Percentiles rank a stretch among this genome's conserved stretches.
phyloP scores from a whole-genome alignment of 805 yeast species.

The Ogataea kodamae region DNA sequence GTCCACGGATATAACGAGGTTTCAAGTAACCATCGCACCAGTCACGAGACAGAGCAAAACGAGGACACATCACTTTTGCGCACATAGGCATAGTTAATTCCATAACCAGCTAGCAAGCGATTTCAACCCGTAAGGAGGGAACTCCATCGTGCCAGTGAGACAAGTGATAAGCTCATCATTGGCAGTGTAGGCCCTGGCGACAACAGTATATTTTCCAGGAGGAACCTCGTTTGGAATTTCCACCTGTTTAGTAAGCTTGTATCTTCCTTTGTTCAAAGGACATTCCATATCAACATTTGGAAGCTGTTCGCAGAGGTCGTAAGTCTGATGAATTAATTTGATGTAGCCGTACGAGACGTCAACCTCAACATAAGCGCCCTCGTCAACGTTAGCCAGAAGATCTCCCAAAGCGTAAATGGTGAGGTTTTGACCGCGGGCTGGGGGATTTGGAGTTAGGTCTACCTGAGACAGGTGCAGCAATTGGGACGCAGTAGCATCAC shows the following conservation, averaged over 20 bases:
- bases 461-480: conserved; percentile 59
- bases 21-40: conserved; percentile 18
- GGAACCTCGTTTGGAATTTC: conserved; percentile 91
- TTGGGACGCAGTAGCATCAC: conserved; percentile 67
- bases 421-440: conserved; percentile 77
- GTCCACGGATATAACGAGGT: conserved; percentile 23
- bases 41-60: conserved; percentile 1
- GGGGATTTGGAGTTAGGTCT: conserved; percentile 79
- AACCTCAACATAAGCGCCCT: conserved; percentile 93
- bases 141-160: conserved; percentile 66
- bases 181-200: conserved; percentile 84
- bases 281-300: conserved; percentile 81
- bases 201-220: conserved; percentile 85
- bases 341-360: conserved; percentile 92
- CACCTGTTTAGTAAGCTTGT: conserved; percentile 64
- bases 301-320: conserved; percentile 86
- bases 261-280: conserved; percentile 71
- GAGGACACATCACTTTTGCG: conserved; percentile 12
- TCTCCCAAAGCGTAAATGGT: conserved; percentile 74
- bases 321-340: conserved; percentile 81
- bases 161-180: conserved; percentile 84
- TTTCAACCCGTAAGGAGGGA: conserved; percentile 34
- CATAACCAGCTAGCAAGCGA: background rate
- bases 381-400: conserved; percentile 52
- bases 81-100: conserved; percentile 3